Evolutionary conservation across 495 filamentous ascomycete genomes (phyloP).

Genomic region (Annulohypoxylon stygium): DNA sequence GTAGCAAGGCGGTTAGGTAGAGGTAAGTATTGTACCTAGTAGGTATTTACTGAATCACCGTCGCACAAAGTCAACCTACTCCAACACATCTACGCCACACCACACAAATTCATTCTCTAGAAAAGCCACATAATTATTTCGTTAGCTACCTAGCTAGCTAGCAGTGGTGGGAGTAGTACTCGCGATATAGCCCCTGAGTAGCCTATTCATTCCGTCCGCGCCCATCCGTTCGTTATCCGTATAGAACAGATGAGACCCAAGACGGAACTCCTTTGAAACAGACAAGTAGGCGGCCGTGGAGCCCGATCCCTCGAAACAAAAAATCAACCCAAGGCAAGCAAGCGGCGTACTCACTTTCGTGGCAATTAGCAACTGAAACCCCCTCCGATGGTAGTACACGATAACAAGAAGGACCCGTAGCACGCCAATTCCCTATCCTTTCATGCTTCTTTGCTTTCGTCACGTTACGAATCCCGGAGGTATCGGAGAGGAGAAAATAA

Average conservation of each 20-base stretch:
- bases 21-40: not conserved
- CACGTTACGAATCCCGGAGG: conserved; percentile 6
- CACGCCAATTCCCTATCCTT: not conserved
- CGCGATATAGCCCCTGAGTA: not conserved
- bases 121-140: conserved; percentile 25
- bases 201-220: not conserved
- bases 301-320: not conserved
- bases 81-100: not conserved
- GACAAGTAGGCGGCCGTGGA: conserved; percentile 1
- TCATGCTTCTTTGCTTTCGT: not conserved
- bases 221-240: not conserved
- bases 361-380: conserved; percentile 40
- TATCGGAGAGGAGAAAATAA: not conserved
- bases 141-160: conserved; percentile 26
- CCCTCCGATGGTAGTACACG: conserved; percentile 43
- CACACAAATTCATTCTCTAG: not conserved
- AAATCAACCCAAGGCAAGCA: not conserved
- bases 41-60: not conserved
- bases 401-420: conserved; percentile 43
- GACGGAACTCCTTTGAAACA: not conserved
- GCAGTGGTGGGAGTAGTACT: not conserved
- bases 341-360: conserved; percentile 16
- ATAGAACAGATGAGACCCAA: not conserved
- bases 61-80: not conserved
- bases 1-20: not conserved